Base-by-base conservation (phyloP, 2,329 filamentous ascomycete species). In the Fusarium staphyleae region DNA sequence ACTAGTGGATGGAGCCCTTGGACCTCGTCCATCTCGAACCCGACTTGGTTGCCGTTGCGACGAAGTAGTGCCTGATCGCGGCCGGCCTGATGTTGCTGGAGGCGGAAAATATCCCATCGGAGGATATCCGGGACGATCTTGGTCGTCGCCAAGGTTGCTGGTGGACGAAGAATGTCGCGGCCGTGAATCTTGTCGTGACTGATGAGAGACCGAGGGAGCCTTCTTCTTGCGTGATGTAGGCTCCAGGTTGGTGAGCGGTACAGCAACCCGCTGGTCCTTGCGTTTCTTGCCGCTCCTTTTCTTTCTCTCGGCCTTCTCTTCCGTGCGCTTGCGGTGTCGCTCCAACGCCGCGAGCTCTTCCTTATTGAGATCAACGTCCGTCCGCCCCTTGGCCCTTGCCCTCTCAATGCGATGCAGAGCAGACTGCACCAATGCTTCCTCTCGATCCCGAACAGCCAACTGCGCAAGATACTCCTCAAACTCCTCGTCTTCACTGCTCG, bases 311-410 rank as follows among this genome's bases (percentile, higher is more conserved):
- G 75, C 71, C 45, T 78, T 75, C 28, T 78, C 77, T 62, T 81
- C 77, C 65, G 86, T 76, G 52, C 87, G 84, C 70, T 86, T 84
- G 57, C 83, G 77, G 66, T 82, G 80, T 58, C 86, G 84, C 69
- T 93, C 88, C 63, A 96, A 80, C 39, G 91, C 92, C 57, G 87
- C 88, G 65, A 96, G 78, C 72, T 97, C 93, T 47, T 89, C 86
- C 67, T 87, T 84, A 64, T 83, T 91, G 59, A 98, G 81, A 70
- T 87, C 89, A 49, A 97, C 90, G 51, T 96, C 90, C 36, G 82
- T 79, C 72, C 87, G 88, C 59, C 92, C 92, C 67, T 86, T 86
- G 58, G 85, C 84, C 70, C 90, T 87, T 13, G 93, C 91, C 61
- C 86, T 84, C 60, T 87, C 85, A 69, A 97, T 96, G 62, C 91